Conservation (phyloP, 805 yeast species). For the Naumovozyma castellii region DNA sequence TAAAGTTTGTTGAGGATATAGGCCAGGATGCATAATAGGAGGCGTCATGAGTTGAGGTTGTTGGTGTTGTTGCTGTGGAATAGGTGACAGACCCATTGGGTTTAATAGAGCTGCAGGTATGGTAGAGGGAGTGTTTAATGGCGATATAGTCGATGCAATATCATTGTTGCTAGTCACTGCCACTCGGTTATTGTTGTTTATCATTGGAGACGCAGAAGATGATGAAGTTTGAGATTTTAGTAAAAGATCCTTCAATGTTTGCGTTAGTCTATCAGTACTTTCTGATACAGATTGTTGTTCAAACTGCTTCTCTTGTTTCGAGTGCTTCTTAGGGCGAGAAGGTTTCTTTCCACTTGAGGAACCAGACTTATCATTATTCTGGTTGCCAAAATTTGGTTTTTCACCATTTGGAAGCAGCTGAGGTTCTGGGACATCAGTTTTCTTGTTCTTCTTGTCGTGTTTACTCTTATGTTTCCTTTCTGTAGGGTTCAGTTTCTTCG, state of each 20-base stretch:
- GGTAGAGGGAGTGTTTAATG: conserved; percentile 9
- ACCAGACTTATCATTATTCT: background rate
- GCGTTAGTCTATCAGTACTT: conserved; percentile 1
- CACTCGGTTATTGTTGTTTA: background rate
- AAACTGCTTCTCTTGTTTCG: conserved; percentile 1
- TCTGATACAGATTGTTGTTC: conserved; percentile 1
- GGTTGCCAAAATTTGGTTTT: conserved; percentile 26
- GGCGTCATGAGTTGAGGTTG: conserved; percentile 1
- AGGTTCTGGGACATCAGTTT: conserved; percentile 13
- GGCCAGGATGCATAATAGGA: background rate
- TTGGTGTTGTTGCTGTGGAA: background rate
- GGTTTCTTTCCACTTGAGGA: conserved; percentile 2
- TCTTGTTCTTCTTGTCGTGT: conserved; percentile 5
- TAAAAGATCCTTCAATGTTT: conserved; percentile 5
- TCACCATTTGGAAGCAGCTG: conserved; percentile 27
- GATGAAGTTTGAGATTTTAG: background rate
- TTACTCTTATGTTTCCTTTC: conserved; percentile 9
- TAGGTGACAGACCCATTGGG: background rate
- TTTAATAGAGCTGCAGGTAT: conserved; percentile 5
- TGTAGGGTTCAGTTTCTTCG: background rate
- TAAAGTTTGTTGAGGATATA: background rate
- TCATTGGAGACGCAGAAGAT: background rate
- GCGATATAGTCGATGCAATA: conserved; percentile 3
- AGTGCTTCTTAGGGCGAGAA: conserved; percentile 1
- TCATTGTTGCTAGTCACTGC: background rate